These are phyloP conservation scores for Rhodofomes roseus DNA, from an alignment of 1,284 basidiomycete genomes.

Conservation along the genomic window DNA sequence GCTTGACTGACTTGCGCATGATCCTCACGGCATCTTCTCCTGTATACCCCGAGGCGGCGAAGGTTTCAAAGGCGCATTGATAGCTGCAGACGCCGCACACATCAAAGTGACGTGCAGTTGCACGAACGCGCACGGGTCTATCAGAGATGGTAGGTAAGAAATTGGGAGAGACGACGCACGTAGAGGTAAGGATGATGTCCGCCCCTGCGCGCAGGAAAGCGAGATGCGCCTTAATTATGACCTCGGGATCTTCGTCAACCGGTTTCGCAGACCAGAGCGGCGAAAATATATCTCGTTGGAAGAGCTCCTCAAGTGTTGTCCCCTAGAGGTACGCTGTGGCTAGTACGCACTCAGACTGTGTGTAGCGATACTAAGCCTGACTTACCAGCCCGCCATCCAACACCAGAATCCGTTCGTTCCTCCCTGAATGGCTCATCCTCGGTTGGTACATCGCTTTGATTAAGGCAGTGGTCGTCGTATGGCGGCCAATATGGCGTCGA, in stretches of 20 bases:
- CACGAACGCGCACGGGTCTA: too few species aligned
- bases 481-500: too few species aligned
- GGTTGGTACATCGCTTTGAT: too few species aligned
- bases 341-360: neutral
- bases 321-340: slow-evolving; percentile 40
- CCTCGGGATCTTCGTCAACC: slow-evolving; percentile 46
- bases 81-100: slow-evolving; percentile 40
- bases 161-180: slow-evolving; percentile 32
- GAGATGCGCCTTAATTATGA: slow-evolving; percentile 54
- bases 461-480: too few species aligned
- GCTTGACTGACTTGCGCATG: slow-evolving; percentile 53
- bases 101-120: too few species aligned
- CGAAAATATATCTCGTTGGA: slow-evolving; percentile 48
- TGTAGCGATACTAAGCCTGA: neutral
- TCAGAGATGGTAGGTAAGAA: neutral
- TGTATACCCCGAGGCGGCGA: slow-evolving; percentile 49
- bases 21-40: slow-evolving; percentile 38
- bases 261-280: slow-evolving; percentile 70
- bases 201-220: slow-evolving; percentile 59
- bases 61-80: slow-evolving; percentile 57
- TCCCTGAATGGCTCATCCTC: too few species aligned
- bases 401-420: slow-evolving; percentile 5
- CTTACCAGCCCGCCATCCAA: slow-evolving; percentile 18
- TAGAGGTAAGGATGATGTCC: slow-evolving; percentile 56
- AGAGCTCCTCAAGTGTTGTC: slow-evolving; percentile 60